phyloP scores from a whole-genome alignment of 1,284 basidiomycete genomes.

The Erythrobasidium hasegawianum region DNA sequence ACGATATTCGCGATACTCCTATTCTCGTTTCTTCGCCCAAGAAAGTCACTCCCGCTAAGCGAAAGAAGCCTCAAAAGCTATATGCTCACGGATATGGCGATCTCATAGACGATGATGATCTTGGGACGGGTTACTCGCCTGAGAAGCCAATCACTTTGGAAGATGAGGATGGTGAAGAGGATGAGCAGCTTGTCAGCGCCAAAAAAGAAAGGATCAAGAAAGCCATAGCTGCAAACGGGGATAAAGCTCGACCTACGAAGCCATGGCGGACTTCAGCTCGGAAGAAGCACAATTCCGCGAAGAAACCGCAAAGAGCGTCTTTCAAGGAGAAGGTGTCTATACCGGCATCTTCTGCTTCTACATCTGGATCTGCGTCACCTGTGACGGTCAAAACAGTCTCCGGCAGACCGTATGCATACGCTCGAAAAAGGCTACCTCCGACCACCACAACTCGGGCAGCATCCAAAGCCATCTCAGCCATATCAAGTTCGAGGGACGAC shows the following conservation, averaged over 20 bases:
- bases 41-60: not conserved
- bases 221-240: not conserved
- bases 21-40: not conserved
- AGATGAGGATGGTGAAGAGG: not conserved
- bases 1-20: not conserved
- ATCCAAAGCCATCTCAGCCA: not conserved
- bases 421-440: conserved; percentile 16
- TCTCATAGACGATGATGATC: not conserved
- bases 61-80: not conserved
- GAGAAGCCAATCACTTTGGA: not conserved
- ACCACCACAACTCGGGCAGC: not conserved
- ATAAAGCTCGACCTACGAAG: not conserved
- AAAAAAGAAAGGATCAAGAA: not conserved
- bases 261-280: not conserved
- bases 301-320: not conserved
- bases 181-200: not conserved
- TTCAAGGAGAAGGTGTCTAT: not conserved
- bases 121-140: not conserved
- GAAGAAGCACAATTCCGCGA: not conserved
- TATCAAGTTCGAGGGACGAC: too few species aligned
- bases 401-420: not conserved
- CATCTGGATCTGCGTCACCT: too few species aligned
- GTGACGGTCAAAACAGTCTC: not conserved
- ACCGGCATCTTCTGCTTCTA: too few species aligned
- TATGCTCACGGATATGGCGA: not conserved